Evolutionary conservation across 2,329 filamentous ascomycete species (phyloP).

Genomic region (Celoporthe dispersa): DNA sequence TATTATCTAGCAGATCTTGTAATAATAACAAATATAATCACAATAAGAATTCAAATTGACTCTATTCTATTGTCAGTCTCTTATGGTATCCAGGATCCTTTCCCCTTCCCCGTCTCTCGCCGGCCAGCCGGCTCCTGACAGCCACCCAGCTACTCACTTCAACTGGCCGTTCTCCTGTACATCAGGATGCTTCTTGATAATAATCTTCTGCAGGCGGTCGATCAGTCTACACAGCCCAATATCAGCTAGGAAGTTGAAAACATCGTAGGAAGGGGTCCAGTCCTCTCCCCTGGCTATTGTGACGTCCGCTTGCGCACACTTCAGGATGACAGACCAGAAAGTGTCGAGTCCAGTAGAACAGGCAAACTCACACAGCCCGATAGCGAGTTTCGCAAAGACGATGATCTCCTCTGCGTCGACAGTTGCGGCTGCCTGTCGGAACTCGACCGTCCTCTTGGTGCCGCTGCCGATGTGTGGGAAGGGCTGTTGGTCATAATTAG

Average conservation of each 20-base stretch:
- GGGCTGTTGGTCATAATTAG: neutral
- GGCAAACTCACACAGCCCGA: constrained; percentile 8
- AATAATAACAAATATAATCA: neutral
- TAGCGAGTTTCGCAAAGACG: neutral
- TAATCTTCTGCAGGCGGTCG: neutral
- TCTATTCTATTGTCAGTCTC: neutral
- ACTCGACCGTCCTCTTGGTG: constrained; percentile 1
- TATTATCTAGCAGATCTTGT: neutral
- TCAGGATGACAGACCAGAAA: neutral
- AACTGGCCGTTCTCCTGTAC: neutral
- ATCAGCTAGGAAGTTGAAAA: neutral
- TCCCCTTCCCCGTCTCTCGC: neutral
- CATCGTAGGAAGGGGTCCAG: neutral
- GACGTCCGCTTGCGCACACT: constrained; percentile 3
- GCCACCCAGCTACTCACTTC: neutral
- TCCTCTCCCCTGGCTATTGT: neutral
- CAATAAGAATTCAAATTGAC: neutral
- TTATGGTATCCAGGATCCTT: neutral
- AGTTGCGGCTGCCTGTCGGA: constrained; percentile 7
- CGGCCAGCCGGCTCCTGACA: neutral
- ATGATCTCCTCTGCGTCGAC: neutral
- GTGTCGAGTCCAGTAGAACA: neutral
- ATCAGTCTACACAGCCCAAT: neutral
- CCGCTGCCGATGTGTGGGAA: neutral
- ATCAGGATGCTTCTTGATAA: neutral